Evolutionary conservation across 2,329 filamentous ascomycete genomes (phyloP).

Genomic region (Talaromyces albobiverticillius): DNA sequence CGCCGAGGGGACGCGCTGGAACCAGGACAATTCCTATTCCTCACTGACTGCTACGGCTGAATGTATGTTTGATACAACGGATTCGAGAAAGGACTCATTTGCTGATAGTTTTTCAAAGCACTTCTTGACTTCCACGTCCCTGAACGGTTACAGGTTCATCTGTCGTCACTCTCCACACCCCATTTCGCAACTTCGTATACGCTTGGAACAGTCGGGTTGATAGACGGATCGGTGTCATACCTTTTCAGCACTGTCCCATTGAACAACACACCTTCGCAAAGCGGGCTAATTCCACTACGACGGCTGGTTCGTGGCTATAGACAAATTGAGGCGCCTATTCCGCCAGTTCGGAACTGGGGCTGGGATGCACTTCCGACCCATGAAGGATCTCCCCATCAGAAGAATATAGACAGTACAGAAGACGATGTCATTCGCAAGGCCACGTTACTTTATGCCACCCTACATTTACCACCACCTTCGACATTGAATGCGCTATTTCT

Average conservation of each 20-base stretch:
- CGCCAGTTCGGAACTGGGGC: slow-evolving; percentile 31
- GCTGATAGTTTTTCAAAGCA: slow-evolving; percentile 48
- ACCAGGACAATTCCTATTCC: slow-evolving; percentile 87
- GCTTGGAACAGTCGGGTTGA: slow-evolving; percentile 81
- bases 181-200: slow-evolving; percentile 95
- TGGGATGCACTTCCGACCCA: slow-evolving; percentile 30
- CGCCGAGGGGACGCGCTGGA: slow-evolving; percentile 82
- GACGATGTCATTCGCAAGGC: slow-evolving; percentile 30
- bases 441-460: slow-evolving; percentile 44
- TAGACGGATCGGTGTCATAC: slow-evolving; percentile 96
- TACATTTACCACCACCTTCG: slow-evolving; percentile 63
- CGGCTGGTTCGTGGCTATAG: slow-evolving; percentile 79
- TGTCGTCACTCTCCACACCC: slow-evolving; percentile 86
- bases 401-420: slow-evolving; percentile 54
- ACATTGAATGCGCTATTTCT: slow-evolving; percentile 84
- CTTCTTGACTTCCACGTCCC: slow-evolving; percentile 88
- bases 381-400: slow-evolving; percentile 52
- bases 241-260: slow-evolving; percentile 87
- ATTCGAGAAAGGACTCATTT: slow-evolving; percentile 14
- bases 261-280: slow-evolving; percentile 62
- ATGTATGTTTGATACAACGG: slow-evolving; percentile 49
- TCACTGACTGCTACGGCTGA: slow-evolving; percentile 79
- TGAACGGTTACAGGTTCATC: slow-evolving; percentile 75
- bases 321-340: slow-evolving; percentile 57
- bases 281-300: slow-evolving; percentile 71